phyloP scores from a whole-genome alignment of 495 filamentous ascomycete genomes.

The Sphaerosporella brunnea region DNA sequence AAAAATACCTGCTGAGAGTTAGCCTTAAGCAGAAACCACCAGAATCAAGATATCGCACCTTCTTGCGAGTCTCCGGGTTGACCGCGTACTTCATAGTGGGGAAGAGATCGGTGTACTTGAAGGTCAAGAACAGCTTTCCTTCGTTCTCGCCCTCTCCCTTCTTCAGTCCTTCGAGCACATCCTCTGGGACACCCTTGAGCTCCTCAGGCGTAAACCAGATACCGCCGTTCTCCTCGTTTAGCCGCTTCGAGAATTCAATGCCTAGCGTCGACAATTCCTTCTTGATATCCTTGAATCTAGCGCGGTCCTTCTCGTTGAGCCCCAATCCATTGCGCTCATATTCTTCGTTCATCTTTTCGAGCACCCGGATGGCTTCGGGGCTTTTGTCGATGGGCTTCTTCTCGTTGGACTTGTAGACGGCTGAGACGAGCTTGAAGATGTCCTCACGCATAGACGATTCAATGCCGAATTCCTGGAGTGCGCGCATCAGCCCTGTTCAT shows the following conservation, averaged over 20 bases:
- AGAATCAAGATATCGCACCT: neutral
- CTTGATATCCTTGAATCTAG: conserved; percentile 48
- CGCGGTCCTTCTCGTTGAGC: conserved; percentile 37
- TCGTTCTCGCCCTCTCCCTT: conserved; percentile 53
- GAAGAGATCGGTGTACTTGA: conserved; percentile 46
- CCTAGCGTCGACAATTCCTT: conserved; percentile 39
- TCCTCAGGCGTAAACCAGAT: conserved; percentile 43
- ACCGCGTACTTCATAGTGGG: conserved; percentile 41
- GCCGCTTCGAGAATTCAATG: conserved; percentile 41
- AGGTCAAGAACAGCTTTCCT: conserved; percentile 39
- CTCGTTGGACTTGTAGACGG: conserved; percentile 33
- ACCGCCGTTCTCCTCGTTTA: conserved; percentile 43
- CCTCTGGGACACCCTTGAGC: conserved; percentile 40
- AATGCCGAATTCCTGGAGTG: conserved; percentile 34
- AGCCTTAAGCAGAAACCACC: neutral
- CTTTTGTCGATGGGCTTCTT: conserved; percentile 29
- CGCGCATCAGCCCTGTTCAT: neutral
- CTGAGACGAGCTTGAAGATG: conserved; percentile 40
- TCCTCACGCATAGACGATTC: conserved; percentile 46
- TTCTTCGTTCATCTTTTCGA: conserved; percentile 41
- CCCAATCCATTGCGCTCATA: conserved; percentile 41
- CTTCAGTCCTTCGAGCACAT: conserved; percentile 41
- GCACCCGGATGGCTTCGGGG: conserved; percentile 34
- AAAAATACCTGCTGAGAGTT: conserved; percentile 30
- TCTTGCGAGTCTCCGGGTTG: conserved; percentile 36